Base-by-base conservation (phyloP, 768 basidiomycete genomes). In the Termitomyces sp. region DNA sequence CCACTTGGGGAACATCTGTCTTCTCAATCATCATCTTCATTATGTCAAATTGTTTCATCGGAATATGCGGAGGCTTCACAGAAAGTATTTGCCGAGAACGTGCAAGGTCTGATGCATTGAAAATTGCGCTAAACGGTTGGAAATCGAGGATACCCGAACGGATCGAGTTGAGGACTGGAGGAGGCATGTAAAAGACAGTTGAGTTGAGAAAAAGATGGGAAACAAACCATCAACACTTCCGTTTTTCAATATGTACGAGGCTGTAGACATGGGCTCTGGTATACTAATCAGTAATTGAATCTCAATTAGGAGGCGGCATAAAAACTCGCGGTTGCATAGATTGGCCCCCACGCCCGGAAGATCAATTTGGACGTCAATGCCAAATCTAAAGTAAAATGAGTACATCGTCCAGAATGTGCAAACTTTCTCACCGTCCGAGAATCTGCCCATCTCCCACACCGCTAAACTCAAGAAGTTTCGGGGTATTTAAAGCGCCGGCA, bases 291-390 rank as follows among this genome's bases (percentile, higher is more conserved):
- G 16, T 2, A 18, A 27, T 2, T 27, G 44, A 27, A 26, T 27
- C 13, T 27, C 16, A 18, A 8, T 45, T 45, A 3, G 27, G 8
- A 18, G 13, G 16, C 27, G 9, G 44, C 26, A 24, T 7, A 22
- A 22, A n/a, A 30, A 56, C 57, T 44, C 13, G 48, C 61, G 61
- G 27, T 62, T 62, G 34, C 61, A 59, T 9, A 62, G 45, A 27
- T 62, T 62, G 8, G 51, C 46, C 13, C 61, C 61, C 14, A 62
- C 61, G 14, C 61, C 61, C 36, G 54, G 61, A 13, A 62, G 51
- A 42, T 59, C 44, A 16, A 62, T 43, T 39, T 37, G 36, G 9
- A 58, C 45, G 13, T 56, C 39, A 9, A 62, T 59, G 2, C 55
- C 55, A 20, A 59, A 5, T 1, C 58, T 62, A 22, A 8, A 30